phyloP scores from a whole-genome alignment of 2,329 filamentous ascomycete species.

The Didymella glomerata region DNA sequence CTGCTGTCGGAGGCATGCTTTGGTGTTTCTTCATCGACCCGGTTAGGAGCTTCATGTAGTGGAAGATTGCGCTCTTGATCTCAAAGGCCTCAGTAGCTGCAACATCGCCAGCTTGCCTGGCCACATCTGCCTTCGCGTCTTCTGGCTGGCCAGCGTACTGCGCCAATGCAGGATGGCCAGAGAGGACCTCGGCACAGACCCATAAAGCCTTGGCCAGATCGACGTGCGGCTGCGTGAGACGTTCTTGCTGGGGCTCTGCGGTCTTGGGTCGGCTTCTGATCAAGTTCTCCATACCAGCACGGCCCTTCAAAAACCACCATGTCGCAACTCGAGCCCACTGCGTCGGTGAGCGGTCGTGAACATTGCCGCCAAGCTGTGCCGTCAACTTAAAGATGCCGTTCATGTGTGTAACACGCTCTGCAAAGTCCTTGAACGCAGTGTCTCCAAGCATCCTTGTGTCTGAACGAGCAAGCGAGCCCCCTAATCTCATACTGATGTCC shows the following conservation, averaged over 20 bases:
- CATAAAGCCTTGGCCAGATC: constrained; percentile 87
- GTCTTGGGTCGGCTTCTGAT: constrained; percentile 70
- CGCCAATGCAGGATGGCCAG: constrained; percentile 43
- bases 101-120: constrained; percentile 55
- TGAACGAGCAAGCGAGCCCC: constrained; percentile 37
- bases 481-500: constrained; percentile 24
- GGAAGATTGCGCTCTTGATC: constrained; percentile 64
- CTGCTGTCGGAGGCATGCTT: constrained; percentile 70
- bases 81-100: constrained; percentile 58
- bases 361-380: constrained; percentile 74
- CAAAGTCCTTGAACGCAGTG: constrained; percentile 72
- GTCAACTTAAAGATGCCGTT: constrained; percentile 79
- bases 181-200: constrained; percentile 64
- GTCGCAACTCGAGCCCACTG: constrained; percentile 76
- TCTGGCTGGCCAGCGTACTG: constrained; percentile 37
- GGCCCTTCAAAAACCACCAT: constrained; percentile 91
- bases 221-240: constrained; percentile 77
- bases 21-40: constrained; percentile 86
- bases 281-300: constrained; percentile 75
- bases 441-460: constrained; percentile 47
- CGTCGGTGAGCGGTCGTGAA: constrained; percentile 68
- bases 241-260: constrained; percentile 60
- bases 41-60: constrained; percentile 75
- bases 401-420: constrained; percentile 74
- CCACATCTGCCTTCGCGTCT: constrained; percentile 49